These are phyloP conservation scores for Forsythia viridissima DNA, from an alignment of 257 asterid species.

Conservation along the genomic window DNA sequence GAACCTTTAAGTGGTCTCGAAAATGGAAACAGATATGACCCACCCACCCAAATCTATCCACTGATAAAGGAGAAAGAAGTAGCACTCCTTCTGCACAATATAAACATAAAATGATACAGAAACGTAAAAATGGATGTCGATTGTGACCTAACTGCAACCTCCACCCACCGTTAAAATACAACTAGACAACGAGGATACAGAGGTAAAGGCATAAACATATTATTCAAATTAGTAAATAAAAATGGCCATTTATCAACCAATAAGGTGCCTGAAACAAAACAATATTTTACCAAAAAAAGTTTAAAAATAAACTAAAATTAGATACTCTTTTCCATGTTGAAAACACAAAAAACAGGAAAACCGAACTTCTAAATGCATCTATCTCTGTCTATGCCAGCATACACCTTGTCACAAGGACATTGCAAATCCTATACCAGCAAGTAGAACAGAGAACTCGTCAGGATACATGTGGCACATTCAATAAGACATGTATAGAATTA, in stretches of 20 bases:
- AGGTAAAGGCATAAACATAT: not conserved
- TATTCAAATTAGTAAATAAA: slow-evolving; percentile 3
- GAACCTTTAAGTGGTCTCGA: not conserved
- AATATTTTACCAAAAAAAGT: not conserved
- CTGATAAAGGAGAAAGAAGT: too few species aligned
- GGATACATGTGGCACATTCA: too few species aligned
- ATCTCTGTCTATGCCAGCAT: slow-evolving; percentile 13
- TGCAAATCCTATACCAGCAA: slow-evolving; percentile 22
- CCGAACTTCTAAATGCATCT: not conserved
- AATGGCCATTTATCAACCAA: not conserved
- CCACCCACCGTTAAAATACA: too few species aligned
- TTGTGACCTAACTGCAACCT: too few species aligned
- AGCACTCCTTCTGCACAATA: too few species aligned
- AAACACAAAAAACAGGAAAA: too few species aligned
- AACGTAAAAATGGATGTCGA: too few species aligned
- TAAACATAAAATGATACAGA: too few species aligned
- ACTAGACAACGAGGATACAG: too few species aligned
- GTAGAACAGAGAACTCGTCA: slow-evolving; percentile 1
- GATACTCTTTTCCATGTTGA: not conserved
- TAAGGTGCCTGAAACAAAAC: not conserved
- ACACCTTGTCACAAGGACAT: slow-evolving; percentile 28
- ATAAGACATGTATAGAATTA: too few species aligned
- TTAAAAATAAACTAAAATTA: not conserved
- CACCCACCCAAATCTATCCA: too few species aligned
- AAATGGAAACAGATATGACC: not conserved